Evolutionary conservation across 2,329 filamentous ascomycete genomes (phyloP).

Genomic region (Cercospora beticola): DNA sequence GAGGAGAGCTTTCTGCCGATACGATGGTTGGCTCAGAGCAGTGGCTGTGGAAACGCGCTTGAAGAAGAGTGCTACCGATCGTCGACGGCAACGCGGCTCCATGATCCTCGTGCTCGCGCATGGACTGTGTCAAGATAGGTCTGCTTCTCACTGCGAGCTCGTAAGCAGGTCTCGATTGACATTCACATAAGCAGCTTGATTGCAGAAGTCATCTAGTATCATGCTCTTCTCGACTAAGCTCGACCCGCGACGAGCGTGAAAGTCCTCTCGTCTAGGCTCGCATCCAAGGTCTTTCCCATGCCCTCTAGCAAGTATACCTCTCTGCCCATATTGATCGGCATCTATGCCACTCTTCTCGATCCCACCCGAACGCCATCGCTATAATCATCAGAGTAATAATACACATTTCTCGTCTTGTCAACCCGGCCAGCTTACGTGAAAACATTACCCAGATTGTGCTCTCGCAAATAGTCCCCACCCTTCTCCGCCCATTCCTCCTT

Average conservation of each 20-base stretch:
- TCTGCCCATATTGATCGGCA: not conserved
- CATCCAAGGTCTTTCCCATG: not conserved
- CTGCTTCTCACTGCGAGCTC: not conserved
- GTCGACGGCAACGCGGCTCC: too few relatives aligned
- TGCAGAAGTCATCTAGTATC: not conserved
- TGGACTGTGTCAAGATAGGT: not conserved
- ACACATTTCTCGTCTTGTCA: not conserved
- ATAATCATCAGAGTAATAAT: not conserved
- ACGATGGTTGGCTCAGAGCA: not conserved
- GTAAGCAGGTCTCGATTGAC: not conserved
- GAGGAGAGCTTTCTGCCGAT: not conserved
- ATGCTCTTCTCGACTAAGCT: not conserved
- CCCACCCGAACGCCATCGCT: not conserved
- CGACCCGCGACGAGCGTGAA: not conserved
- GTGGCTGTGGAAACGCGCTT: not conserved
- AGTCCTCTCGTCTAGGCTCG: not conserved
- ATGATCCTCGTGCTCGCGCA: too few relatives aligned
- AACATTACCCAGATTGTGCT: slow-evolving; percentile 48
- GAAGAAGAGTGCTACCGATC: not conserved
- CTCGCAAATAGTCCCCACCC: slow-evolving; percentile 88
- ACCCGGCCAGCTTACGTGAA: slow-evolving; percentile 11
- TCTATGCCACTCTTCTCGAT: not conserved
- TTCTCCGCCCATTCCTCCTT: slow-evolving; percentile 87
- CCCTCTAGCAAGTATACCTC: not conserved
- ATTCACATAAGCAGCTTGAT: not conserved